phyloP scores from a whole-genome alignment of 306 rosid genomes.

The Adenanthera pavonina region DNA sequence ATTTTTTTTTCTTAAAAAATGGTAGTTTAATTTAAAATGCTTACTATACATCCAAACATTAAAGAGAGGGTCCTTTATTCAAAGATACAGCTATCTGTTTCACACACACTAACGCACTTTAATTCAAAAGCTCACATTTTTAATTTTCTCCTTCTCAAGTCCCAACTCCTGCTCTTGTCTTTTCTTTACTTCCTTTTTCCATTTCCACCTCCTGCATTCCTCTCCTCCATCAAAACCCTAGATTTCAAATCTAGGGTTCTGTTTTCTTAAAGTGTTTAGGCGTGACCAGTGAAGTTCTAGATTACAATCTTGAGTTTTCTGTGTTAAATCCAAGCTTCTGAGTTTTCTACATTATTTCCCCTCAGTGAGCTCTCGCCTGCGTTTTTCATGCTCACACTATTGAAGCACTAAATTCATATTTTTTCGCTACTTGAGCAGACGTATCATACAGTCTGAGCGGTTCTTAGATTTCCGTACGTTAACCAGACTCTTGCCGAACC shows the following conservation, averaged over 20 bases:
- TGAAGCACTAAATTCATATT: conserved; percentile 38
- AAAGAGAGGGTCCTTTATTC: conserved; percentile 32
- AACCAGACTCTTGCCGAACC: conserved; percentile 52
- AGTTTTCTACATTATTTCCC: conserved; percentile 54
- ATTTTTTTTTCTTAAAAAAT: too few species aligned
- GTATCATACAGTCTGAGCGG: conserved; percentile 34
- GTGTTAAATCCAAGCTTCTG: conserved; percentile 41
- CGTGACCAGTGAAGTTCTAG: conserved; percentile 37
- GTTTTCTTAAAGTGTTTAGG: conserved; percentile 44
- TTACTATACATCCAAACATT: not conserved
- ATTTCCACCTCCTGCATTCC: conserved; percentile 55
- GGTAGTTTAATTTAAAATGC: too few species aligned
- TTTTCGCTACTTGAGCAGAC: not conserved
- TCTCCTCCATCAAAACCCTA: conserved; percentile 85
- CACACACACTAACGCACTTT: conserved; percentile 48
- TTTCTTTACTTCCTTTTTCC: conserved; percentile 33
- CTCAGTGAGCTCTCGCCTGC: conserved; percentile 34
- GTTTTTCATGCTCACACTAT: conserved; percentile 35
- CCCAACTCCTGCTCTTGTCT: conserved; percentile 45
- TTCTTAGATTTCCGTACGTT: conserved; percentile 37
- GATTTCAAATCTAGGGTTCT: conserved; percentile 89
- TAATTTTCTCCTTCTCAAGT: conserved; percentile 27
- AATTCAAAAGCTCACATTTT: conserved; percentile 45
- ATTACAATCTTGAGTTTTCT: conserved; percentile 36
- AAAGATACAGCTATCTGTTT: conserved; percentile 34